Evolutionary conservation across 2,329 filamentous ascomycete species (phyloP).

Genomic region (Macrophomina tecta): DNA sequence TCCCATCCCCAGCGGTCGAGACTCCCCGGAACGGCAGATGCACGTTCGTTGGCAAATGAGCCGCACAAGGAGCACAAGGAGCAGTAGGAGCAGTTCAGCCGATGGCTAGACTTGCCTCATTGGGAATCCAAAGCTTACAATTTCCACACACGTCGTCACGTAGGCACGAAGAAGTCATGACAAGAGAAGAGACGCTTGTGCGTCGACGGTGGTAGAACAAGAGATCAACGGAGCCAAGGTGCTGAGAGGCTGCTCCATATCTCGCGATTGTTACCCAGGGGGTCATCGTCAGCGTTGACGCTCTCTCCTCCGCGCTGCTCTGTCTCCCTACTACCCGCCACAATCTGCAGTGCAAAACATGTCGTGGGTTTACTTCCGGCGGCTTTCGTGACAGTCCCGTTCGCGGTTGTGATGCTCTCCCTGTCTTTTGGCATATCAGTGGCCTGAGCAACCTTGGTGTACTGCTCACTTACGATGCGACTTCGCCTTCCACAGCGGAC

Average conservation of each 20-base stretch:
- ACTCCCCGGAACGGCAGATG: not conserved
- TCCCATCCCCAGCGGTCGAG: not conserved
- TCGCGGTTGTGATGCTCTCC: not conserved
- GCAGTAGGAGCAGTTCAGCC: not conserved
- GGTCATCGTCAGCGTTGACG: not conserved
- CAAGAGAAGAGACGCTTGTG: not conserved
- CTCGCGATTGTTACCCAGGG: not conserved
- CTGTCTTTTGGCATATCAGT: slow-evolving; percentile 8
- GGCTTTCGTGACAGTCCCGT: not conserved
- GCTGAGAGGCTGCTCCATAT: not conserved
- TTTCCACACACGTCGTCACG: slow-evolving; percentile 1
- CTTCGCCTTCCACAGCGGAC: slow-evolving; percentile 19
- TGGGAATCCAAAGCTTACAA: not conserved
- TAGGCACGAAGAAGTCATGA: not conserved
- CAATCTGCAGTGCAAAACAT: not conserved
- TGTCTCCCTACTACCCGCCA: not conserved
- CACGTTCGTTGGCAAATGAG: too few relatives aligned
- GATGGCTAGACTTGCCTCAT: slow-evolving; percentile 5
- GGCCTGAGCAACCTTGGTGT: not conserved
- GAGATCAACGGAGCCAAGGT: not conserved
- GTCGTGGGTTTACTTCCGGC: not conserved
- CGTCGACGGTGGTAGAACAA: not conserved
- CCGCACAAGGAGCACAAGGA: not conserved
- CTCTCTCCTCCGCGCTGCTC: not conserved
- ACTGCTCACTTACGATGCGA: slow-evolving; percentile 1